Evolutionary conservation across 169 alveolate species (phyloP), one percentile per base, ranked within the genome.

Genomic region (Cryptosporidium sp.): DNA sequence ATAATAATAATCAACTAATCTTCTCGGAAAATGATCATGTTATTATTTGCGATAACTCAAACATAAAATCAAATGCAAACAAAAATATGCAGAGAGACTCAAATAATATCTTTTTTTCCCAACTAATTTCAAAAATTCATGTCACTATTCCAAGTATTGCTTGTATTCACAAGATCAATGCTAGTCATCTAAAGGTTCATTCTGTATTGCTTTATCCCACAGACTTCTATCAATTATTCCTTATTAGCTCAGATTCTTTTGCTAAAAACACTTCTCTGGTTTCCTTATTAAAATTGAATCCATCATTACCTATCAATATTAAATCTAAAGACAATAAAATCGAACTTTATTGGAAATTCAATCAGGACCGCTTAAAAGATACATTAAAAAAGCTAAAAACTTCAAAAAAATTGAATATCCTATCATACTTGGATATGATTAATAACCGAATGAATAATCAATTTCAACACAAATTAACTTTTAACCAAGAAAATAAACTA

Each of bases 41-140:
- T n/a, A 35, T 12, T 8, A 72, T 72, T 18, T 72, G 70, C 44
- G 31, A 72, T 14, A 72, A 9, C 44, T 48, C 85, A 7, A 72
- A 72, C 21, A 48, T 10, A 23, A 72, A 52, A 2, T 72, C 69
- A 23, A 72, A 52, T 18, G 39, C 67, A 8, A 72, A 70, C 62
- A 72, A 72, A 33, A 53, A 12, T 9, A 29, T 72, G 33, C 85
- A 72, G 31, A 72, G 85, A 52, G 85, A 72, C 21, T n/a, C 48
- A 2, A 33, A 72, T 26, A 52, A 45, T 10, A 48, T 72, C 8
- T 52, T 72, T n/a, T 72, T 72, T 52, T 48, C 85, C 14, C 51
- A 72, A 23, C 29, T 72, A 29, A 18, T 72, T 18, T 4, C 21
- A 6, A 72, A 23, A 7, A 14, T 23, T 4, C 7, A 3, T 52